Evolutionary conservation across 2,329 filamentous ascomycete genomes (phyloP), one percentile per base, ranked within the genome.

Genomic region (Cadophora sp.): DNA sequence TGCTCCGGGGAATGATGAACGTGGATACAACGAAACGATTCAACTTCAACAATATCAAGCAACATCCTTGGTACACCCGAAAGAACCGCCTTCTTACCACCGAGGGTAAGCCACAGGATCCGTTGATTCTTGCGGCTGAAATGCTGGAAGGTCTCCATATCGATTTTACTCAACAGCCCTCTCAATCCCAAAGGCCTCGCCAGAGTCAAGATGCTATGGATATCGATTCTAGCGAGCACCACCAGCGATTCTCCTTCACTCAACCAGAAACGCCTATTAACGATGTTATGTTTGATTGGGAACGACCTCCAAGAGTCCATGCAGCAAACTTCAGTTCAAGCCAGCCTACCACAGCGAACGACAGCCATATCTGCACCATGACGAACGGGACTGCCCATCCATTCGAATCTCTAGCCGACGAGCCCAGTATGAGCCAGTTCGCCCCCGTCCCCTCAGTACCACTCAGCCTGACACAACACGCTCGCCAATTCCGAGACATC

Each of bases 11-110:
- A 65, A 97, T 99, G 93, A 91, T 99, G 85, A 93, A 88, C 70
- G 83, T 97, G 64, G 89, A 97, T 64, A 83, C 91, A 0, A 77
- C 78, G 6, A 89, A 87, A 70, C 89, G 96, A 50, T 97, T 97
- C 81, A 90, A 87, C n/a, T 90, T 98, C 72, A 87, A 92, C 60
- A 89, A 94, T 74, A 90, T 99, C 71, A 91, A 93, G 68, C 89
- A 92, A 71, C 96, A 99, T 79, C 95, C 94, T 1, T 99, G 96
- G 96, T 97, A 93, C 78, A 97, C 93, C 3, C 87, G 93, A 55
- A 84, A 84, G 67, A 99, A 98, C 78, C 85, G 84, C 39, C 90
- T 94, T 73, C 84, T 98, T 59, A 88, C 89, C 4, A 76, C 85
- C 0, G 90, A 94, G 68, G 95, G 95, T 72, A 88, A 85, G 70